A percentile compares a stretch with the other conserved stretches of the same genome.
Evolutionary conservation across 2,329 filamentous ascomycete species (phyloP).

Genomic region (Xylariaceae sp.): DNA sequence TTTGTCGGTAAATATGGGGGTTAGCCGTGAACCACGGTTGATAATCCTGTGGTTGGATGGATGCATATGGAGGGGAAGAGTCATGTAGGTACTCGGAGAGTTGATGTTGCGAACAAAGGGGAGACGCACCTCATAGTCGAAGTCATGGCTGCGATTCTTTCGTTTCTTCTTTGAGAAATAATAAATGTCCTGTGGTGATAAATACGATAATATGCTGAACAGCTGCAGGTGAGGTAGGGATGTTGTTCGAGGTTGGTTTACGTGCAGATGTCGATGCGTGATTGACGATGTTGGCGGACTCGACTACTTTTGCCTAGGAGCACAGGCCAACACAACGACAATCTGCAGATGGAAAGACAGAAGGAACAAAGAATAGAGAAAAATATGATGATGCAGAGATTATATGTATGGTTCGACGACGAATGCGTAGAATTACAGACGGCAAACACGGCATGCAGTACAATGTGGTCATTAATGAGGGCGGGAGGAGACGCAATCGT

Average conservation of each 20-base stretch:
- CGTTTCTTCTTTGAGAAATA: neutral
- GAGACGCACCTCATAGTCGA: slow-evolving; percentile 25
- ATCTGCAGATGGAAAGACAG: neutral
- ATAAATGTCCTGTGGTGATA: neutral
- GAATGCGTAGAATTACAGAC: neutral
- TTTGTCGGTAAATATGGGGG: slow-evolving; percentile 3
- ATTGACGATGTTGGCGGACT: neutral
- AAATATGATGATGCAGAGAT: neutral
- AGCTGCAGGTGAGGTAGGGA: neutral
- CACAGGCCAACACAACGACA: neutral
- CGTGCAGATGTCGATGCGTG: neutral
- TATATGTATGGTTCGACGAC: too few species aligned
- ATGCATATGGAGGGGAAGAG: neutral
- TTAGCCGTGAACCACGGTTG: neutral
- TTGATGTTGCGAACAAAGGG: neutral
- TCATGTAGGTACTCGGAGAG: neutral
- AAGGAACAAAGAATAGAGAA: neutral
- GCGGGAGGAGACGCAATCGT: neutral
- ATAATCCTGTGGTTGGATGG: neutral
- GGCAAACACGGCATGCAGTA: slow-evolving; percentile 1
- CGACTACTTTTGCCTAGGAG: neutral
- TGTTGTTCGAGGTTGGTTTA: neutral
- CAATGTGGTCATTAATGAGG: neutral
- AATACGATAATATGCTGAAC: neutral
- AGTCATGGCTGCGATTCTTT: slow-evolving; percentile 21